A percentile compares a stretch with the other conserved stretches of the same genome.
These are phyloP conservation scores for Debaryomyces tyrocola DNA, from an alignment of 805 yeast species.

Conservation along the genomic window DNA sequence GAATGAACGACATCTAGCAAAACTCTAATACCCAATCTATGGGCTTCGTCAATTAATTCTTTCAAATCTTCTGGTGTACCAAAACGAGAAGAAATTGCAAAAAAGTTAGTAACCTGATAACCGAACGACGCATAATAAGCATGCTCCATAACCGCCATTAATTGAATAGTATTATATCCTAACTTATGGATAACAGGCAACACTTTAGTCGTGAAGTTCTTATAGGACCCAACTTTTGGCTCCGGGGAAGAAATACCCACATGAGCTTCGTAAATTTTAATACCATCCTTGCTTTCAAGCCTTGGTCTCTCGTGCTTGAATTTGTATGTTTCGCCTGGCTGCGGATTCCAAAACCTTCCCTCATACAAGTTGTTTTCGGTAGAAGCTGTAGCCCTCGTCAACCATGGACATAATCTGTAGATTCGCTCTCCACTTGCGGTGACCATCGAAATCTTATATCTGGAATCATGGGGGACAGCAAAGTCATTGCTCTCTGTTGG, in stretches of 20 bases:
- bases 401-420: slow-evolving; percentile 90
- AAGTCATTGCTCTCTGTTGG: slow-evolving; percentile 50
- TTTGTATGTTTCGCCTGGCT: slow-evolving; percentile 40
- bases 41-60: slow-evolving; percentile 89
- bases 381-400: slow-evolving; percentile 73
- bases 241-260: slow-evolving; percentile 93
- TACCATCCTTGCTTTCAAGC: slow-evolving; percentile 41
- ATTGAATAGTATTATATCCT: slow-evolving; percentile 90
- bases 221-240: slow-evolving; percentile 79
- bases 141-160: slow-evolving; percentile 99
- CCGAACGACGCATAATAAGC: slow-evolving; percentile 98
- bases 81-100: slow-evolving; percentile 84
- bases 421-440: slow-evolving; percentile 67
- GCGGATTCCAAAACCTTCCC: slow-evolving; percentile 92
- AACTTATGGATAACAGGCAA: slow-evolving; percentile 82
- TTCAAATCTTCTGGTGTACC: slow-evolving; percentile 96
- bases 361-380: slow-evolving; percentile 63
- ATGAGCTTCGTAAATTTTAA: slow-evolving; percentile 92
- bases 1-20: slow-evolving; percentile 92
- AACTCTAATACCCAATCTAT: slow-evolving; percentile 81
- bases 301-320: slow-evolving; percentile 69
- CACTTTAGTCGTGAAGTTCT: slow-evolving; percentile 75
- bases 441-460: slow-evolving; percentile 67
- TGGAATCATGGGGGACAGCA: slow-evolving; percentile 80
- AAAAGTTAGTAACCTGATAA: slow-evolving; percentile 92